Conservation (phyloP, 2,329 filamentous ascomycete genomes). For the Verticillium albo-atrum region DNA sequence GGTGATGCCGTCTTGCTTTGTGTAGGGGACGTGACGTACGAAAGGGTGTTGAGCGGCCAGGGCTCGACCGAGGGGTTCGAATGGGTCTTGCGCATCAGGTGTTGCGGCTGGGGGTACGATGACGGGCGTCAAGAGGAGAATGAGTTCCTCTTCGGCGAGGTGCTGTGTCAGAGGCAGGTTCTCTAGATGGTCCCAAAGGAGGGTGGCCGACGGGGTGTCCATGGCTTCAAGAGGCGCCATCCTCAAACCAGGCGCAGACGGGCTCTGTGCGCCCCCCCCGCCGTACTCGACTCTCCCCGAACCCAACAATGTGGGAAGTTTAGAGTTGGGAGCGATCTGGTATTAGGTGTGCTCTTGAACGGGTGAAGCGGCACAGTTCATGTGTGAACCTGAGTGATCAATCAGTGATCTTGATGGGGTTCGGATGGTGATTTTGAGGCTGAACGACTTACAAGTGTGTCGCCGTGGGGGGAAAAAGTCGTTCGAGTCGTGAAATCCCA, state of each 20-base stretch:
- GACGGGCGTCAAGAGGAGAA: constrained; percentile 59
- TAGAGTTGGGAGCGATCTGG: neutral
- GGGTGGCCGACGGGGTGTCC: neutral
- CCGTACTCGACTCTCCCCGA: too few species aligned
- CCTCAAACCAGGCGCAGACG: too few species aligned
- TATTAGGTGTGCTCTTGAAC: neutral
- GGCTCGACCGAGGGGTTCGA: constrained; percentile 64
- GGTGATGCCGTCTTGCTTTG: constrained; percentile 58
- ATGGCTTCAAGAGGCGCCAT: neutral
- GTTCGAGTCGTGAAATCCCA: too few species aligned
- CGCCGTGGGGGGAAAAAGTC: too few species aligned
- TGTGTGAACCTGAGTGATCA: neutral
- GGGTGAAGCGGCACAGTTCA: neutral
- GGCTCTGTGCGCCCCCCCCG: too few species aligned
- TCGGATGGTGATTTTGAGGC: too few species aligned
- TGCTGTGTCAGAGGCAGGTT: constrained; percentile 43
- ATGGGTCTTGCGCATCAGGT: constrained; percentile 56
- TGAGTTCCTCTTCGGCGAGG: constrained; percentile 44
- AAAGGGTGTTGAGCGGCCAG: constrained; percentile 54
- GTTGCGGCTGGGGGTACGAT: constrained; percentile 40
- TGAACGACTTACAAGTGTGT: too few species aligned
- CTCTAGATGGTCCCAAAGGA: constrained; percentile 37
- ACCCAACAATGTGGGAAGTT: too few species aligned
- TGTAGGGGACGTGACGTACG: constrained; percentile 70
- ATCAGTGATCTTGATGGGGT: too few species aligned